Percentiles rank a stretch among this genome's conserved stretches.
phyloP scores from a whole-genome alignment of 2,329 filamentous ascomycete genomes.

The Calonectria hongkongensis region DNA sequence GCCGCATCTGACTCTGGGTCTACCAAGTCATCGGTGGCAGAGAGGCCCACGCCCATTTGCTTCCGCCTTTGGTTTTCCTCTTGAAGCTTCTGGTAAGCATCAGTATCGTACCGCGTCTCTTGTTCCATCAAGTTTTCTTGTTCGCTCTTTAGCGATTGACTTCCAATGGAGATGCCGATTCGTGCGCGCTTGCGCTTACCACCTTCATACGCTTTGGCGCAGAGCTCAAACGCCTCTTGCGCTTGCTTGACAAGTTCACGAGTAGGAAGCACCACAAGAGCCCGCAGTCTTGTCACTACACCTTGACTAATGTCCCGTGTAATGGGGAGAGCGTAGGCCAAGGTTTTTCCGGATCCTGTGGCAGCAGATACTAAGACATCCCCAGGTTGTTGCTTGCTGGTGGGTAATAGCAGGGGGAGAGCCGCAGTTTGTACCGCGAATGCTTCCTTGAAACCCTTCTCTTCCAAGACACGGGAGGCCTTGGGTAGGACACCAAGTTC shows the following conservation, averaged over 20 bases:
- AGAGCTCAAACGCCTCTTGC: slow-evolving; percentile 84
- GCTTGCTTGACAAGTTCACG: slow-evolving; percentile 93
- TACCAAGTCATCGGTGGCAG: slow-evolving; percentile 43
- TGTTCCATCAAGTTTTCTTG: slow-evolving; percentile 69
- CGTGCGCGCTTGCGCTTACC: slow-evolving; percentile 79
- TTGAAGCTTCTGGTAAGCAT: slow-evolving; percentile 64
- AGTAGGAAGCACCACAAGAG: slow-evolving; percentile 91
- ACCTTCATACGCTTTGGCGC: slow-evolving; percentile 76
- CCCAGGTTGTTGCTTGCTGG: slow-evolving; percentile 76
- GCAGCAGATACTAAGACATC: slow-evolving; percentile 94
- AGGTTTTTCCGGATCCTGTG: slow-evolving; percentile 95
- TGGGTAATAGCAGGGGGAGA: slow-evolving; percentile 85
- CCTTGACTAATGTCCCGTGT: slow-evolving; percentile 83
- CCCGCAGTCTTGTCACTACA: slow-evolving; percentile 80
- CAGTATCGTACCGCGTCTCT: slow-evolving; percentile 78
- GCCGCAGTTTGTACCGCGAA: slow-evolving; percentile 70
- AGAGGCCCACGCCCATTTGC: slow-evolving; percentile 33
- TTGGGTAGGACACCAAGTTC: slow-evolving; percentile 77
- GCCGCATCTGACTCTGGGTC: slow-evolving; percentile 48
- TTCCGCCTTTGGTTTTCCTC: slow-evolving; percentile 46
- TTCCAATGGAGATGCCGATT: slow-evolving; percentile 89
- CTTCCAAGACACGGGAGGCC: slow-evolving; percentile 76
- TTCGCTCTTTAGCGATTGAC: slow-evolving; percentile 81
- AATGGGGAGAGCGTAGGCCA: slow-evolving; percentile 92
- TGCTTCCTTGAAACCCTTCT: slow-evolving; percentile 69